Percentiles rank a stretch among this genome's conserved stretches.
These are phyloP conservation scores for Bondarzewia mesenterica DNA, from an alignment of 1,284 basidiomycete genomes.

Conservation along the genomic window DNA sequence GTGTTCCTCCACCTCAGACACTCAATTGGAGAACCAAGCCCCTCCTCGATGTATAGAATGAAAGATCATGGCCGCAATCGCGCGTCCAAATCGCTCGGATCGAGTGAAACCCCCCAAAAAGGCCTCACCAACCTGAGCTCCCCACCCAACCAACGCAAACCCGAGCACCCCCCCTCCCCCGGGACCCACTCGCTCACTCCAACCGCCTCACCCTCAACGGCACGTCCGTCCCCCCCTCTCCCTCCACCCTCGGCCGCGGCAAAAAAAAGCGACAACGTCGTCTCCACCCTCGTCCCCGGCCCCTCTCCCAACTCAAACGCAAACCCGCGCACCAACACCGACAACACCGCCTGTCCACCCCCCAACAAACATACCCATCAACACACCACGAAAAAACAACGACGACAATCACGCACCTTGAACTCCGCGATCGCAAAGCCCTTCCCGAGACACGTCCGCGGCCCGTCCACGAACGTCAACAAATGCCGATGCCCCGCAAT, in stretches of 20 bases:
- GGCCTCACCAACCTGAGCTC: too few relatives aligned
- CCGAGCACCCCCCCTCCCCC: too few relatives aligned
- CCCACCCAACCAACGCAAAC: too few relatives aligned
- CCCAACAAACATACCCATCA: not conserved
- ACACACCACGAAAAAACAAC: not conserved
- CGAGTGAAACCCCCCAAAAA: too few relatives aligned
- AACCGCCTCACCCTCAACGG: not conserved
- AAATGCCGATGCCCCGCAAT: conserved; percentile 32
- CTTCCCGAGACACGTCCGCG: conserved; percentile 33
- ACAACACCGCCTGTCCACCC: not conserved
- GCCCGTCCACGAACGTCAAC: conserved; percentile 33
- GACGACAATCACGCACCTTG: not conserved
- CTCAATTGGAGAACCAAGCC: too few relatives aligned
- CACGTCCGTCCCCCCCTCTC: not conserved
- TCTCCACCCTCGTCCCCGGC: not conserved
- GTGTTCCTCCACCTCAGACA: too few relatives aligned
- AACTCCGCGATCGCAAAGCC: conserved; percentile 22
- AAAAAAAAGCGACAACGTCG: not conserved
- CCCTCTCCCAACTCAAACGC: not conserved
- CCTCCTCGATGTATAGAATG: too few relatives aligned
- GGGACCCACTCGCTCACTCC: too few relatives aligned
- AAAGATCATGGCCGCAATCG: too few relatives aligned
- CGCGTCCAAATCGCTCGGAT: too few relatives aligned
- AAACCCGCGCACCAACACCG: not conserved
- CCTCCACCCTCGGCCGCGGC: not conserved